phyloP scores from a whole-genome alignment of 441 rosid genomes.

The Kokia cookei region DNA sequence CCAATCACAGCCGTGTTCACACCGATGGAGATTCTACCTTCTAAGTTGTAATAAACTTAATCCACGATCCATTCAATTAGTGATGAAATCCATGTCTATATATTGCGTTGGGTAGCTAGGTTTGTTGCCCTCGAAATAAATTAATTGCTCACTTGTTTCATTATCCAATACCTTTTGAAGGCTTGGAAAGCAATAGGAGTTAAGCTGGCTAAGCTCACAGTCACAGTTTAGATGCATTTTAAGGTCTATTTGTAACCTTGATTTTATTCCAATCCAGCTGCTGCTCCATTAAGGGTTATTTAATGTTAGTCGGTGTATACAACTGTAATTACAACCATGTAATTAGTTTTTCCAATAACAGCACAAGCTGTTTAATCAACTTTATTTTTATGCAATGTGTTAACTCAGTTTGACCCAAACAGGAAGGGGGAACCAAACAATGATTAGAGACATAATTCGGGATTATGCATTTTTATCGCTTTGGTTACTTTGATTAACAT shows the following conservation, averaged over 20 bases:
- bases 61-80: not conserved
- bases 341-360: not conserved
- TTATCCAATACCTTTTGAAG: not conserved
- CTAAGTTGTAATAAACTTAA: not conserved
- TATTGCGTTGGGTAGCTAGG: slow-evolving; percentile 6
- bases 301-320: not conserved
- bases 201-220: too few relatives aligned
- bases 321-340: not conserved
- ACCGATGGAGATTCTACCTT: not conserved
- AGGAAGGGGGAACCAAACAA: not conserved
- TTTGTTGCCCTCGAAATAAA: not conserved
- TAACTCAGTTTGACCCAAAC: not conserved
- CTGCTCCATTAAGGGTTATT: not conserved
- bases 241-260: not conserved
- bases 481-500: not conserved
- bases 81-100: not conserved
- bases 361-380: not conserved
- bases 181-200: too few relatives aligned
- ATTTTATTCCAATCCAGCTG: not conserved
- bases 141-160: not conserved
- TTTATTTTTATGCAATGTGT: not conserved
- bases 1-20: not conserved
- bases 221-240: too few relatives aligned
- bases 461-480: not conserved
- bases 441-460: not conserved